Conservation (phyloP, 2,329 filamentous ascomycete genomes). For the Helotiales sp. region DNA sequence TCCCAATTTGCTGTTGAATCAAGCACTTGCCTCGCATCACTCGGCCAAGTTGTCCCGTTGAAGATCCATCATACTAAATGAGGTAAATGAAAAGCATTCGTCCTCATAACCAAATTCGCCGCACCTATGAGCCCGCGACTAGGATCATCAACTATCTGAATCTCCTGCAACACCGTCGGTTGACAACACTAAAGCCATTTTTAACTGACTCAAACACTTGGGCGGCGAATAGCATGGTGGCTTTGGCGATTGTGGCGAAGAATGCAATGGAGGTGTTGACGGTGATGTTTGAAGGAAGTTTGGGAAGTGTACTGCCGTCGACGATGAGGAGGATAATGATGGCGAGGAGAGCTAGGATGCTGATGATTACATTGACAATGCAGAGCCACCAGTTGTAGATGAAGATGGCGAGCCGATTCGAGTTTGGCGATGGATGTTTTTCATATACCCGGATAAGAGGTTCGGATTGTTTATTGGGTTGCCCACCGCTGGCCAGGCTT, state of each 20-base stretch:
- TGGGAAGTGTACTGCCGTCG: conserved; percentile 3
- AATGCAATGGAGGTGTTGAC: conserved; percentile 10
- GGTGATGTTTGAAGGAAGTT: conserved; percentile 6
- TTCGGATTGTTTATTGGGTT: conserved; percentile 1
- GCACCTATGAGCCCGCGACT: conserved; percentile 8
- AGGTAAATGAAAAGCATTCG: neutral
- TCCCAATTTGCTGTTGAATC: conserved; percentile 1
- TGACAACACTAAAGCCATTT: conserved; percentile 14
- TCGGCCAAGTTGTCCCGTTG: neutral
- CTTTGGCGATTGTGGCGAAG: conserved; percentile 2
- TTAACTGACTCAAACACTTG: conserved; percentile 9
- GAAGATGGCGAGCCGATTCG: neutral
- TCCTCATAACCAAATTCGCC: neutral
- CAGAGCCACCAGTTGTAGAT: conserved; percentile 11
- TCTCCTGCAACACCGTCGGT: conserved; percentile 2
- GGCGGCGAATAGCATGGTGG: conserved; percentile 6
- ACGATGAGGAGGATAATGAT: conserved; percentile 4
- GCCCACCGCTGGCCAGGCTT: neutral
- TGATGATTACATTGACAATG: conserved; percentile 1
- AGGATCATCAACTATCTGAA: conserved; percentile 8
- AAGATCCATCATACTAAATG: conserved; percentile 10
- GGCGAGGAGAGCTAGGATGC: neutral
- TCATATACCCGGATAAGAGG: conserved; percentile 2
- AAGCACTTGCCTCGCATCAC: conserved; percentile 6
- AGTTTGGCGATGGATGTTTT: neutral